Base-by-base conservation (phyloP, 1,284 basidiomycete genomes). In the Ustilago esculenta region DNA sequence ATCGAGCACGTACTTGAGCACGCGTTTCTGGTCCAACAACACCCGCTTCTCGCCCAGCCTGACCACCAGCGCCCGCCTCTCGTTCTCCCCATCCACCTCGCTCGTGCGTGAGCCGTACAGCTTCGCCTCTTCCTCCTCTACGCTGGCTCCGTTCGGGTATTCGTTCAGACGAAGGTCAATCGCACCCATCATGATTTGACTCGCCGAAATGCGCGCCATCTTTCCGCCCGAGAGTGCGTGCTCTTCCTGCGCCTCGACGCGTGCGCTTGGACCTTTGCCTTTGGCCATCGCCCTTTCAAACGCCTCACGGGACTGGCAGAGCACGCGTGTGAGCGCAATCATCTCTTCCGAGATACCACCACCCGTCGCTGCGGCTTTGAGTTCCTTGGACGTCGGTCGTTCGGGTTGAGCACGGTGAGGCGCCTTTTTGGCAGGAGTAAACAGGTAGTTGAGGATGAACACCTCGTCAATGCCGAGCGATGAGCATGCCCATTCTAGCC, bases 11-110 rank as follows among this genome's bases (percentile, higher is more conserved):
- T 60, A 66, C 33, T 55, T 54, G 29, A 77, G 52, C 6, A 71
- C 66, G 1, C 68, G 44, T 51, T 66, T 65, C 33, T 75, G 71
- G 7, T 72, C 66, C 4, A 54, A 79, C 41, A 94, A 74, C 18
- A 93, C 88, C 23, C 86, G 83, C 83, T 93, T 92, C 83, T 94
- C 92, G 5, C 91, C 91, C 23, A 91, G 76, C 33, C 92, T 86
- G 4, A 94, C 90, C 35, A 91, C 84, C 8, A 90, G 74, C 1
- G 92, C 91, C 57, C 89, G 85, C 55, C 85, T 84, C 4, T 75
- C 43, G 27, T 60, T 73, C 10, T 75, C 34, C 3, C 48, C 25
- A 3, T 34, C 49, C 27, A 49, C 50, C 23, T 56, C 44, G 21
- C 39, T n/a, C 37, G 53, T 36, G 5, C 39, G 25, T 1, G 42